Conservation (phyloP, 345 rosid species). For the Brassica napus region DNA sequence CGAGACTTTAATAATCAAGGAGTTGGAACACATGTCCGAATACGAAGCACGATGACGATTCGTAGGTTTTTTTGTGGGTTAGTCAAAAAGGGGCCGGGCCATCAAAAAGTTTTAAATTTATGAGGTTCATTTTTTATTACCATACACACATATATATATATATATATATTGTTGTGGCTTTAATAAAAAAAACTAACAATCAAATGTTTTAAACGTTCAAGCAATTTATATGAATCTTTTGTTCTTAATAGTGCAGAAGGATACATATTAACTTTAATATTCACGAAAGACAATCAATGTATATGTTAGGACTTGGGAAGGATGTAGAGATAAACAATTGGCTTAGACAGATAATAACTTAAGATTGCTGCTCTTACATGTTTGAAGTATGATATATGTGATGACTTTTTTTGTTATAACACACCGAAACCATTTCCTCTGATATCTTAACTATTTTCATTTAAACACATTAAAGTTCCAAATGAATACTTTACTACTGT, state of each 20-base stretch:
- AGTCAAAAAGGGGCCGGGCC: conserved; percentile 26
- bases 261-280: neutral
- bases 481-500: neutral
- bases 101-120: conserved; percentile 8
- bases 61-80: conserved; percentile 32
- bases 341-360: neutral
- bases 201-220: conserved; percentile 29
- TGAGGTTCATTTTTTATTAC: conserved; percentile 13
- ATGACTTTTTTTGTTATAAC: neutral
- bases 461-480: neutral
- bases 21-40: conserved; percentile 33
- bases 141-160: neutral
- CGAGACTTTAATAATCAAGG: conserved; percentile 24
- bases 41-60: conserved; percentile 40
- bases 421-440: neutral
- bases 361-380: neutral
- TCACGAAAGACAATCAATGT: neutral
- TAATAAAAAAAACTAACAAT: neutral
- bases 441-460: neutral
- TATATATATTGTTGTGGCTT: neutral
- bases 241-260: neutral
- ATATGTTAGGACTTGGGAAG: neutral
- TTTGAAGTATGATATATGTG: conserved; percentile 6
- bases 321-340: neutral
- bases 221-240: neutral